Evolutionary conservation across 768 basidiomycete genomes (phyloP).

Genomic region (Tremella yokohamensis): DNA sequence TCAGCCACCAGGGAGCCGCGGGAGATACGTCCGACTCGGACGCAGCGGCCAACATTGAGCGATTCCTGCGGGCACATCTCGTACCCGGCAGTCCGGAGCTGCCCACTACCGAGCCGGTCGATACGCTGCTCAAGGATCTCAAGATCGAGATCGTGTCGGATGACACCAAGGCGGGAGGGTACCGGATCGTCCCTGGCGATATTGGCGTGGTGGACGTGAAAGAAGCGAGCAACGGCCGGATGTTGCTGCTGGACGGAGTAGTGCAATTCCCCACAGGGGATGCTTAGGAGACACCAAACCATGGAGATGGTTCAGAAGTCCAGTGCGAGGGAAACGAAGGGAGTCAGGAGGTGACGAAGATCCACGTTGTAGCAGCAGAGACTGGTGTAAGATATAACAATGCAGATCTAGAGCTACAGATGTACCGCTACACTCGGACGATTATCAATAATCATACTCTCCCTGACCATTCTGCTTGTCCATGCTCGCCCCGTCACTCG

Average conservation of each 20-base stretch:
- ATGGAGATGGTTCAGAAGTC: too few relatives aligned
- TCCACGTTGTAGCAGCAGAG: too few relatives aligned
- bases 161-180: slow-evolving; percentile 20
- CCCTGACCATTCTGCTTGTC: slow-evolving; percentile 16
- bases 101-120: slow-evolving; percentile 9
- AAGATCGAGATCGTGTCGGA: slow-evolving; percentile 19
- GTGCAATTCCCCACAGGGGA: background rate
- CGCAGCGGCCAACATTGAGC: slow-evolving; percentile 62
- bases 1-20: slow-evolving; percentile 41
- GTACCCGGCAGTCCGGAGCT: slow-evolving; percentile 62
- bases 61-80: slow-evolving; percentile 79
- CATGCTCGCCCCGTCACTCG: background rate
- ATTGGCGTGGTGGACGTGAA: slow-evolving; percentile 37
- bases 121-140: slow-evolving; percentile 32
- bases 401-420: too few relatives aligned
- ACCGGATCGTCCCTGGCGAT: slow-evolving; percentile 38
- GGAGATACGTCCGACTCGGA: slow-evolving; percentile 57
- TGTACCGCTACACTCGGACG: too few relatives aligned
- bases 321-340: too few relatives aligned
- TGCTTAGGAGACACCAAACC: too few relatives aligned
- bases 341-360: too few relatives aligned
- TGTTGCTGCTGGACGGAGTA: slow-evolving; percentile 34
- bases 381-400: too few relatives aligned
- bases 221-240: slow-evolving; percentile 42
- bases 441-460: slow-evolving; percentile 23